A percentile compares a stretch with the other conserved stretches of the same genome.
Conservation (phyloP, 495 filamentous ascomycete genomes). For the Neohortaea acidophila region DNA sequence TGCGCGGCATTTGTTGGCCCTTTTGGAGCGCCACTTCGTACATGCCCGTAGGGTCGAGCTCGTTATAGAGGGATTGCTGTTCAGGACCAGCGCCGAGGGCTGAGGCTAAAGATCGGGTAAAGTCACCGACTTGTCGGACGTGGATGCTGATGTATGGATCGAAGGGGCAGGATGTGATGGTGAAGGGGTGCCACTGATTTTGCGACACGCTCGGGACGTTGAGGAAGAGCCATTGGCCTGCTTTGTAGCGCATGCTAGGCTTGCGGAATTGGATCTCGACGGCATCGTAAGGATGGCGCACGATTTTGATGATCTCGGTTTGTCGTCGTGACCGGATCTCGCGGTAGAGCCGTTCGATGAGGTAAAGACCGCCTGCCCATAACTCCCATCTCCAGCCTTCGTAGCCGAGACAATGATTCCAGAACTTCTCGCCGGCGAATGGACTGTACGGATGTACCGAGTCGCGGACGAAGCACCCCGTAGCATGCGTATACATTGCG, state of each 20-base stretch:
- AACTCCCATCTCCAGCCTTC: conserved; percentile 97
- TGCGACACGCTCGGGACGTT: conserved; percentile 77
- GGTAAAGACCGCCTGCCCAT: conserved; percentile 68
- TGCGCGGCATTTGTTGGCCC: conserved; percentile 70
- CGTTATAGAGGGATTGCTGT: conserved; percentile 72
- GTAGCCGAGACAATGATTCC: conserved; percentile 89
- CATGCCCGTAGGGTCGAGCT: conserved; percentile 86
- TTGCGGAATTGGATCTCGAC: conserved; percentile 97
- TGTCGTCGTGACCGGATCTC: conserved; percentile 67
- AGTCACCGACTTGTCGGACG: conserved; percentile 92
- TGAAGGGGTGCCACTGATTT: conserved; percentile 97
- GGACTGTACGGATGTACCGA: conserved; percentile 56
- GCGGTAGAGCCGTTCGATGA: conserved; percentile 78
- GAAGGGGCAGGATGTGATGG: conserved; percentile 95
- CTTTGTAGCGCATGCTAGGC: conserved; percentile 93
- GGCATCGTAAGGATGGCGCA: conserved; percentile 92
- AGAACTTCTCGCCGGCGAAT: conserved; percentile 66
- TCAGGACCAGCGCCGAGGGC: conserved; percentile 80
- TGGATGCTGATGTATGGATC: conserved; percentile 90
- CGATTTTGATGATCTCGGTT: conserved; percentile 83
- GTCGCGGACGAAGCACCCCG: conserved; percentile 66
- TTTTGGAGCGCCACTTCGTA: conserved; percentile 95
- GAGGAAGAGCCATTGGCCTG: conserved; percentile 94
- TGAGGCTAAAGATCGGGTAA: conserved; percentile 74
- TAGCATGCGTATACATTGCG: conserved; percentile 86